A percentile compares a stretch with the other conserved stretches of the same genome.
phyloP scores from a whole-genome alignment of 2,329 filamentous ascomycete genomes.

The Hypoxylon sp. region DNA sequence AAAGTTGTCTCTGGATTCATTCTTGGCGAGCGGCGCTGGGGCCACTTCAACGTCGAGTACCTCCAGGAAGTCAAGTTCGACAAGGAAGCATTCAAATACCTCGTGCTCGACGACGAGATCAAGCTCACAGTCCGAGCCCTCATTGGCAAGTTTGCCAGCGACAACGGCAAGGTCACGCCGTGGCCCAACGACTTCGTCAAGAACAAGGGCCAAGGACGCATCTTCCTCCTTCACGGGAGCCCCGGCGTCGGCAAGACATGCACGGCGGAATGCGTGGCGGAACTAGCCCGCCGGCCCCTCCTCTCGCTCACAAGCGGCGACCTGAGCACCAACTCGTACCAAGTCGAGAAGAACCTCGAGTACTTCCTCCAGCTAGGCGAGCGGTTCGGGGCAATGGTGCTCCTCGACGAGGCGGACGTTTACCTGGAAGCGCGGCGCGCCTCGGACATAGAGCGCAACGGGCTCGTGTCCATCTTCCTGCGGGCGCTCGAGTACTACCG shows the following conservation, averaged over 20 bases:
- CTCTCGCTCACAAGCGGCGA: constrained; percentile 65
- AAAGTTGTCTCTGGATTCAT: constrained; percentile 63
- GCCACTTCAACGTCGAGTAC: constrained; percentile 56
- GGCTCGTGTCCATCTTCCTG: constrained; percentile 62
- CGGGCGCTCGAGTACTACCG: constrained; percentile 65
- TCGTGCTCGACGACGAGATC: constrained; percentile 62
- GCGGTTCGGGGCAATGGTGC: constrained; percentile 64
- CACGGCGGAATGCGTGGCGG: constrained; percentile 67
- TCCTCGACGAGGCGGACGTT: constrained; percentile 71
- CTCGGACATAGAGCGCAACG: constrained; percentile 60
- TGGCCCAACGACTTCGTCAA: constrained; percentile 63
- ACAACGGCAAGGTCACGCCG: constrained; percentile 56
- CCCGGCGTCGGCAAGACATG: constrained; percentile 70
- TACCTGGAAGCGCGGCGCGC: constrained; percentile 66
- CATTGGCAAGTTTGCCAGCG: constrained; percentile 61
- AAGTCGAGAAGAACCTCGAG: constrained; percentile 59
- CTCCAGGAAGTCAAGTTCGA: constrained; percentile 59
- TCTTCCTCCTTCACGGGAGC: constrained; percentile 65
- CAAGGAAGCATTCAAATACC: constrained; percentile 63
- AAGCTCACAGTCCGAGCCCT: constrained; percentile 62
- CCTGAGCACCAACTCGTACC: constrained; percentile 55
- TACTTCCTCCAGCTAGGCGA: constrained; percentile 64
- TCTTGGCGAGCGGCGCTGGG: constrained; percentile 60
- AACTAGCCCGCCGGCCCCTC: constrained; percentile 63
- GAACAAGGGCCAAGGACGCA: constrained; percentile 64